These are phyloP conservation scores for Vitis riparia DNA, from an alignment of 164 flowering plant species.

Conservation along the genomic window DNA sequence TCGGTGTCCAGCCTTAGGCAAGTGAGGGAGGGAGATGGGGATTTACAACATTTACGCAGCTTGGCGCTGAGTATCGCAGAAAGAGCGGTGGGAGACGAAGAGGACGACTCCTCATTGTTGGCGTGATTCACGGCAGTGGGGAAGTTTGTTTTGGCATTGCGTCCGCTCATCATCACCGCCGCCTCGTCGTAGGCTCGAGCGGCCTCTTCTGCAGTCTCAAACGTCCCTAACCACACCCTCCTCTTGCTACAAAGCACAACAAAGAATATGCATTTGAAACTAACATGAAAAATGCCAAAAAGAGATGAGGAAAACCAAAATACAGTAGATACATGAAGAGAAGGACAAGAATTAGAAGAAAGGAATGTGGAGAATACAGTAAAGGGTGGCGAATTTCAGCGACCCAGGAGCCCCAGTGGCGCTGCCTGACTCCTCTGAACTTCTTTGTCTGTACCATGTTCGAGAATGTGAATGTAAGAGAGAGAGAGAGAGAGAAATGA, in stretches of 20 bases:
- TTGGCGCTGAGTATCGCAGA: conserved; percentile 32
- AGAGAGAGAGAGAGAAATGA: not conserved
- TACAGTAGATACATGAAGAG: too few relatives aligned
- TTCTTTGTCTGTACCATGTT: conserved; percentile 28
- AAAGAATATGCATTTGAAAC: too few relatives aligned
- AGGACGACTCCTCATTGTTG: not conserved
- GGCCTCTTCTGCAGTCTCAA: not conserved
- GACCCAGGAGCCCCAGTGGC: conserved; percentile 41
- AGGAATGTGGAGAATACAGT: conserved; percentile 11
- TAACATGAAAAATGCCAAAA: too few relatives aligned
- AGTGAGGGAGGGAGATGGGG: conserved; percentile 36
- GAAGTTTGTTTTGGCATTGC: conserved; percentile 48
- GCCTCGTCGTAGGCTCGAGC: conserved; percentile 1
- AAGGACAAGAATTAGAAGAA: too few relatives aligned
- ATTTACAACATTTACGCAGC: conserved; percentile 32
- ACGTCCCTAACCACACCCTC: not conserved
- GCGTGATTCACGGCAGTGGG: conserved; percentile 13
- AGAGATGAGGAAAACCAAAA: too few relatives aligned
- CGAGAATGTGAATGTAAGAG: too few relatives aligned
- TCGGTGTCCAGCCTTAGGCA: conserved; percentile 41
- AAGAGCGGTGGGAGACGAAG: conserved; percentile 11
- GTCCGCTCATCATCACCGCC: conserved; percentile 33
- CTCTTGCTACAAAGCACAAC: too few relatives aligned
- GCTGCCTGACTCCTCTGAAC: conserved; percentile 40
- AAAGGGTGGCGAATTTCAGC: conserved; percentile 37